These are phyloP conservation scores for Huntiella abstrusa DNA, from an alignment of 2,329 filamentous ascomycete genomes.

Conservation along the genomic window DNA sequence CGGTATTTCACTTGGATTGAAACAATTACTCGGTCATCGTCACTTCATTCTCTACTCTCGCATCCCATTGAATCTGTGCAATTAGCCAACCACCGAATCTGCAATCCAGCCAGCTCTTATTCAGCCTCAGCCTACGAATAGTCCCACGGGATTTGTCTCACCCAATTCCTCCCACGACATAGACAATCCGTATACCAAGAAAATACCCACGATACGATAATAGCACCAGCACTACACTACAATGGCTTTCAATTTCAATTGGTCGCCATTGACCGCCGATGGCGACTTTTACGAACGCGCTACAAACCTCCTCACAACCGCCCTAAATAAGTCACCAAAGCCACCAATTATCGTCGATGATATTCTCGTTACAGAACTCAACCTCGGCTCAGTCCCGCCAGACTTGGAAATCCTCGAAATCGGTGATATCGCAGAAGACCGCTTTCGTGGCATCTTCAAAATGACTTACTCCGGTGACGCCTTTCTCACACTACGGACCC, in stretches of 20 bases:
- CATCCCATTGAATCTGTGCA: neutral
- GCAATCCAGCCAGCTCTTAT: neutral
- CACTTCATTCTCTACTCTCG: too few relatives aligned
- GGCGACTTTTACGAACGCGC: constrained; percentile 78
- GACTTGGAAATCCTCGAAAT: constrained; percentile 96
- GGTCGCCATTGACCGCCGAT: constrained; percentile 95
- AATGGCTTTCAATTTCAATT: constrained; percentile 99
- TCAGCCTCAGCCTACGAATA: neutral
- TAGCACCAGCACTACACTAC: constrained; percentile 21
- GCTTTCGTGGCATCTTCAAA: constrained; percentile 96
- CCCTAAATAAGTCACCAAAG: constrained; percentile 93
- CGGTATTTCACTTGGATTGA: too few relatives aligned
- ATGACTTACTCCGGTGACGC: constrained; percentile 97
- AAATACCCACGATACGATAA: too few relatives aligned
- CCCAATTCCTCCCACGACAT: neutral
- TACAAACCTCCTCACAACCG: constrained; percentile 81
- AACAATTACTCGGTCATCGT: too few relatives aligned
- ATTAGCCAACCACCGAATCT: neutral
- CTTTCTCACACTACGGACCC: constrained; percentile 82
- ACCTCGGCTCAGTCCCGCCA: constrained; percentile 83
- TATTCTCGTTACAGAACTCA: constrained; percentile 94
- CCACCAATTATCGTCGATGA: constrained; percentile 98
- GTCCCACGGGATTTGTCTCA: neutral
- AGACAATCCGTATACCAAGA: neutral
- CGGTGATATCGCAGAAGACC: constrained; percentile 88